Base-by-base conservation (phyloP, 2,329 filamentous ascomycete species). In the Aspergillus udagawae region DNA sequence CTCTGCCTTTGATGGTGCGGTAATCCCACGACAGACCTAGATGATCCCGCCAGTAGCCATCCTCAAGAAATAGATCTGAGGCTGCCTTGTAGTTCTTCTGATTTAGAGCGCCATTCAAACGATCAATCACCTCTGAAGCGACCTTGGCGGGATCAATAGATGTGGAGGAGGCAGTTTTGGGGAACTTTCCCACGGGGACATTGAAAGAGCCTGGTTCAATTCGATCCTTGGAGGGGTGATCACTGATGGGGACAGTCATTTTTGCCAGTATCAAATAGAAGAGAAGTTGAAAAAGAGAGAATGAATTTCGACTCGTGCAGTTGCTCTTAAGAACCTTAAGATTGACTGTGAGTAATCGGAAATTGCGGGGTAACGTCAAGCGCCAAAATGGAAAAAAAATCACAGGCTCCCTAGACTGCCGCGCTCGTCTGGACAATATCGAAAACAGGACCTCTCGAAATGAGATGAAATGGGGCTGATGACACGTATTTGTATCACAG, bases 11-110 rank as follows among this genome's bases (percentile, higher is more conserved):
- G n/a, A 82, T 63, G 0, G 84, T 86, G 38, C 77, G 81, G 25
- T 84, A 75, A 35, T 83, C 78, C 79, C 83, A 85, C 0, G 81
- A 79, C 9, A 86, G 65, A 6, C 75, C 79, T 3, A 86, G 76
- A 54, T 86, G 80, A 63, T 87, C 84, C 41, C 83, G 75, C 83
- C 83, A 86, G 65, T 81, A 85, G 23, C 79, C 75, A 41, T 80
- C 76, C 10, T 79, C 70, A 2, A 80, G 62, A 61, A 85, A 85
- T 0, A 85, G 73, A 4, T 69, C 59, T 0, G 73, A 68, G 6
- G 79, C 54, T 0, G 70, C 66, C 1, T 65, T 56, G 32, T 69
- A 66, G 49, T 80, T 70, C 7, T 68, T 65, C 8, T 67, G 64
- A 1, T 67, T 54, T 2, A 82, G 64, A 0, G 69, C 68, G 1